Base-by-base conservation (phyloP, 495 filamentous ascomycete genomes). In the Chaetomium cochliodes region DNA sequence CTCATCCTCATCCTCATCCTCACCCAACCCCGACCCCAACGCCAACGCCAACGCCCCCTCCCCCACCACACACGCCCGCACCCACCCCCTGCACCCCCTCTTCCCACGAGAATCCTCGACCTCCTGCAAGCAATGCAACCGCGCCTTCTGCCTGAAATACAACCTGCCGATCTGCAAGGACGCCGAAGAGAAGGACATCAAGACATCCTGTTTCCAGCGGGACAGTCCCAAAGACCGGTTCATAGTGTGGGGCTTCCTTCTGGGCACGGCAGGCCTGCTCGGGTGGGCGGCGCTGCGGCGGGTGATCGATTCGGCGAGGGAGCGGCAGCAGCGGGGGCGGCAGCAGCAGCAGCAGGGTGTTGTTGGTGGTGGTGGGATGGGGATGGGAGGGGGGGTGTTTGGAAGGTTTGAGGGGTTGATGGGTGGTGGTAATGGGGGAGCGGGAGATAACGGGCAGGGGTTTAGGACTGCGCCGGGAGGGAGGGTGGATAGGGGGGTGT, bases 201-300 rank as follows among this genome's bases (percentile, higher is more conserved):
- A 90, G 47, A 92, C 94, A 18, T 90, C 86, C 25, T 98, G 94
- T 76, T 97, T 97, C 77, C 93, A 97, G 76, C 83, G 93, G 65
- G 93, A 98, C 73, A 93, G 90, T 33, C 80, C 84, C 62, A 97
- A 97, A 77, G 93, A 96, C 70, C 84, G 92, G 75, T 84, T 92
- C 39, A 92, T 98, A 28, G 93, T 98, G 0, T 90, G 93, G 73
- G 88, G 92, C 6, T 98, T 98, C 73, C 92, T 98, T 26, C 77
- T 92, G 62, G 88, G 90, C 41, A 97, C 93, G 6, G 81, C 86
- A n/a, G 90, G 90, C 3, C 72, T 98, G 66, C 78, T 98, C 60
- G 82, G 80, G 37, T 97, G 91, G 86, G 93, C 94, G 1, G 85
- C 84, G 18, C 74, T 90, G 20, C 87, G 72, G 73, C 75, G 74